Percentiles rank a stretch among this genome's conserved stretches.
Evolutionary conservation across 176 grass and related monocot species (phyloP).

Genomic region (Stipa capillata): DNA sequence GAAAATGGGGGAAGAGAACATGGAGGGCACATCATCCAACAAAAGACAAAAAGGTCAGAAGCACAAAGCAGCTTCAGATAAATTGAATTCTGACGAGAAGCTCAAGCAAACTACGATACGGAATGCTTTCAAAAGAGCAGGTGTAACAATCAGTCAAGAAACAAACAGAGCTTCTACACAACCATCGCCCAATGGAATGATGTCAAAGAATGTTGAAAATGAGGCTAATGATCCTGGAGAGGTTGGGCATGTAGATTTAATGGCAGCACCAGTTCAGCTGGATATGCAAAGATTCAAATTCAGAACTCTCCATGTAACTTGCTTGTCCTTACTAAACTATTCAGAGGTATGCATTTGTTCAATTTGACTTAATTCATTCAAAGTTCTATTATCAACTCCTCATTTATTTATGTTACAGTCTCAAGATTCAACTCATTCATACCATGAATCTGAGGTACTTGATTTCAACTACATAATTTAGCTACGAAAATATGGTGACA

Average conservation of each 20-base stretch:
- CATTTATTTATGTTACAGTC: slow-evolving; percentile 29
- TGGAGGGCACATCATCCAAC: slow-evolving; percentile 22
- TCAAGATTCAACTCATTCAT: slow-evolving; percentile 44
- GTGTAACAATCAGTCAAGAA: slow-evolving; percentile 57
- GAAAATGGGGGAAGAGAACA: slow-evolving; percentile 31
- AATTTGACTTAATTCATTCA: neutral
- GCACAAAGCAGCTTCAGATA: slow-evolving; percentile 35
- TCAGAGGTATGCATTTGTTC: slow-evolving; percentile 50
- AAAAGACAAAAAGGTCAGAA: slow-evolving; percentile 58
- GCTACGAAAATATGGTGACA: slow-evolving; percentile 19
- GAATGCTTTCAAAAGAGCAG: slow-evolving; percentile 72
- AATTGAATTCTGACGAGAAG: slow-evolving; percentile 42
- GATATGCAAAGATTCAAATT: slow-evolving; percentile 84
- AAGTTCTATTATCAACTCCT: slow-evolving; percentile 1
- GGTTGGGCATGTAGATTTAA: slow-evolving; percentile 66
- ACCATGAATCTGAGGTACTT: slow-evolving; percentile 73
- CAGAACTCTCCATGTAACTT: slow-evolving; percentile 64
- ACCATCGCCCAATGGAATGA: slow-evolving; percentile 29
- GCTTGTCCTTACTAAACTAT: slow-evolving; percentile 64
- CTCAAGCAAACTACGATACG: slow-evolving; percentile 66
- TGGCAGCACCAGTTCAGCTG: slow-evolving; percentile 43
- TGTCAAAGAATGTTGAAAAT: slow-evolving; percentile 28
- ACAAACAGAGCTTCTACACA: slow-evolving; percentile 43
- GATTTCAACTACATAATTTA: slow-evolving; percentile 32
- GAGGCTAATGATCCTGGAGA: slow-evolving; percentile 36